These are phyloP conservation scores for Fusarium falciforme DNA, from an alignment of 2,329 filamentous ascomycete species.

Conservation along the genomic window DNA sequence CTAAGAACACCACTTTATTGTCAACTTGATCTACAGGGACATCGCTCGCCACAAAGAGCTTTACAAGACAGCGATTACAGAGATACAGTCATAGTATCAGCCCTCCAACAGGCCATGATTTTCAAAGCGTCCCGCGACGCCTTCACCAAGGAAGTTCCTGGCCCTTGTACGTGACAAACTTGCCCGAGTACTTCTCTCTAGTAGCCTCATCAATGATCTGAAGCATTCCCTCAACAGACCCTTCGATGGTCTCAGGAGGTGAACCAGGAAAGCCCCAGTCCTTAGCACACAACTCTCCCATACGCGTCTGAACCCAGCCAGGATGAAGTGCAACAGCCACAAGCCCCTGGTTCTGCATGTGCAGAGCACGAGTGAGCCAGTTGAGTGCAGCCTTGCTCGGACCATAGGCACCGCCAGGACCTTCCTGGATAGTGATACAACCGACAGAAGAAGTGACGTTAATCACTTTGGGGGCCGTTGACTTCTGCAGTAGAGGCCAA, in stretches of 20 bases:
- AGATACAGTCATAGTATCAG: not conserved
- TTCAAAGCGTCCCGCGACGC: not conserved
- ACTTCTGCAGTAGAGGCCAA: slow-evolving; percentile 50
- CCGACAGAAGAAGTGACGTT: slow-evolving; percentile 52
- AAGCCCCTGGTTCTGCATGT: slow-evolving; percentile 42
- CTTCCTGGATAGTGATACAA: slow-evolving; percentile 48
- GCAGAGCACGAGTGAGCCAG: slow-evolving; percentile 47
- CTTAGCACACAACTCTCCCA: slow-evolving; percentile 46
- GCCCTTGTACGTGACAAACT: slow-evolving; percentile 48
- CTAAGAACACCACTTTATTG: not conserved
- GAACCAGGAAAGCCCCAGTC: slow-evolving; percentile 46
- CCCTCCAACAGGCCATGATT: not conserved
- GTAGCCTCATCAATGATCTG: slow-evolving; percentile 51
- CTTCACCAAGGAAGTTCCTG: slow-evolving; percentile 45
- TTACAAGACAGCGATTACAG: too few relatives aligned
- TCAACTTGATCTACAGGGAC: not conserved
- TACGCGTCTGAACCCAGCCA: slow-evolving; percentile 51
- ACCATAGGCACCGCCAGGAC: slow-evolving; percentile 50
- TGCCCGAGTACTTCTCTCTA: slow-evolving; percentile 47
- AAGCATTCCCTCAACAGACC: slow-evolving; percentile 48
- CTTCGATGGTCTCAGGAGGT: slow-evolving; percentile 46
- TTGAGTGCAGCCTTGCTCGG: slow-evolving; percentile 51
- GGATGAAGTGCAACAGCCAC: slow-evolving; percentile 51
- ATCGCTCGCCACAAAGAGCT: too few relatives aligned
- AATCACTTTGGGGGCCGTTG: slow-evolving; percentile 47